A percentile compares a stretch with the other conserved stretches of the same genome.
Evolutionary conservation across 1,284 basidiomycete genomes (phyloP).

Genomic region (Puccinia horiana): DNA sequence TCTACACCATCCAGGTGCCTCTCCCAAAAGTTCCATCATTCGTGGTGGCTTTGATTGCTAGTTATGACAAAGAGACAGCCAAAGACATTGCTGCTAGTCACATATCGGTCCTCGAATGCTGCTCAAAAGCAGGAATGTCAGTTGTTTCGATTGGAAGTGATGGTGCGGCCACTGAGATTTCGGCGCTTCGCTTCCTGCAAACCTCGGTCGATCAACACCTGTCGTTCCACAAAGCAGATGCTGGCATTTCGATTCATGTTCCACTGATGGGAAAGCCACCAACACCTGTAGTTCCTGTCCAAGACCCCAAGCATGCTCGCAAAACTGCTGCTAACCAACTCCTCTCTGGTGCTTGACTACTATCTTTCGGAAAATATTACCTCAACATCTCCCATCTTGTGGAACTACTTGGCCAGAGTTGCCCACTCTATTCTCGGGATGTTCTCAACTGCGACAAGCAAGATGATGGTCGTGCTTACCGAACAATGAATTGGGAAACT

Average conservation of each 20-base stretch:
- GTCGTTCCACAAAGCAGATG: not conserved
- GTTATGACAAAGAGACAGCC: conserved; percentile 13
- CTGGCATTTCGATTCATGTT: not conserved
- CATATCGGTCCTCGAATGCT: not conserved
- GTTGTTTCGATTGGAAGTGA: conserved; percentile 22
- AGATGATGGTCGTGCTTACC: not conserved
- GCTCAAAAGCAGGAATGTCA: conserved; percentile 14
- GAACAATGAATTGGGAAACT: conserved; percentile 7
- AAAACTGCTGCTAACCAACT: conserved; percentile 29
- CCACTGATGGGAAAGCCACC: conserved; percentile 12
- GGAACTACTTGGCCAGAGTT: not conserved
- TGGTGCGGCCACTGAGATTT: conserved; percentile 27
- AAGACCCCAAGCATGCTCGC: conserved; percentile 17
- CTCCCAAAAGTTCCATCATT: conserved; percentile 14
- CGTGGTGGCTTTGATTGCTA: conserved; percentile 34
- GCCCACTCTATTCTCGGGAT: not conserved
- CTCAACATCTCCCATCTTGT: conserved; percentile 20
- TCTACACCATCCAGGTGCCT: conserved; percentile 16
- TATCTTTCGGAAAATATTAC: conserved; percentile 22
- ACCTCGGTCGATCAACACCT: not conserved
- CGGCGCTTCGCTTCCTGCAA: not conserved
- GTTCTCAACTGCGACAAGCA: conserved; percentile 24
- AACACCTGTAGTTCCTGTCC: conserved; percentile 15
- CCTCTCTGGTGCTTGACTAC: conserved; percentile 9
- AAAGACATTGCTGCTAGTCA: conserved; percentile 16